Evolutionary conservation across 2,329 filamentous ascomycete species (phyloP), one percentile per base, ranked within the genome.

Genomic region (Delphinella strobiligena): DNA sequence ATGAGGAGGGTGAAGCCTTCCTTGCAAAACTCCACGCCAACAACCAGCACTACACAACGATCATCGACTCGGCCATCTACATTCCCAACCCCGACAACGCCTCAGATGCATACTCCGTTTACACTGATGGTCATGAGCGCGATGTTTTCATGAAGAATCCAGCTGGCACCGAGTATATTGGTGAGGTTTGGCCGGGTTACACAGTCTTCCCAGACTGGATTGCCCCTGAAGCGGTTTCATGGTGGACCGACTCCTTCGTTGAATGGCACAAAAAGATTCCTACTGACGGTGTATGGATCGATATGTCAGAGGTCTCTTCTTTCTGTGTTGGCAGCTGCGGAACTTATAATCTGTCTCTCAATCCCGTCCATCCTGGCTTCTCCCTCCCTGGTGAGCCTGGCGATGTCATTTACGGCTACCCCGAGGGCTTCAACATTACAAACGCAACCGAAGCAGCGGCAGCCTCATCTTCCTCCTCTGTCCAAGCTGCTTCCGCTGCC

Each of bases 261-360:
- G 55, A 52, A 3, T 76, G 68, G 59, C 59, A 74, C 52, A 60
- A 70, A 31, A 68, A 75, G 19, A 49, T 76, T 11, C 59, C 65
- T 0, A 75, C 68, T 49, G 68, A 72, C 40, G 64, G 64, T 3
- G 62, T 68, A 44, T 77, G 74, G 75, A 70, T 77, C 41, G 75
- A 78, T 43, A 78, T 78, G 73, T 68, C 57, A 34, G 75, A 78
- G 49, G 72, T 72, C 2, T 70, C 70, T 5, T 76, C 72, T 0
- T 78, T 79, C 61, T 87, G 82, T 48, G 67, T 80, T 7, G 82
- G 82, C 3, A 80, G 74, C 47, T 87, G 82, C 50, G 82, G 83
- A 16, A 75, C 70, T 17, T 66, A 66, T 1, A 78, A 80, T 37
- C 55, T 82, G 31, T 71, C 71, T 2, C 54, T 80, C 33, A 84